Conservation (phyloP, 2,329 filamentous ascomycete genomes). For the Monilinia fructicola region DNA sequence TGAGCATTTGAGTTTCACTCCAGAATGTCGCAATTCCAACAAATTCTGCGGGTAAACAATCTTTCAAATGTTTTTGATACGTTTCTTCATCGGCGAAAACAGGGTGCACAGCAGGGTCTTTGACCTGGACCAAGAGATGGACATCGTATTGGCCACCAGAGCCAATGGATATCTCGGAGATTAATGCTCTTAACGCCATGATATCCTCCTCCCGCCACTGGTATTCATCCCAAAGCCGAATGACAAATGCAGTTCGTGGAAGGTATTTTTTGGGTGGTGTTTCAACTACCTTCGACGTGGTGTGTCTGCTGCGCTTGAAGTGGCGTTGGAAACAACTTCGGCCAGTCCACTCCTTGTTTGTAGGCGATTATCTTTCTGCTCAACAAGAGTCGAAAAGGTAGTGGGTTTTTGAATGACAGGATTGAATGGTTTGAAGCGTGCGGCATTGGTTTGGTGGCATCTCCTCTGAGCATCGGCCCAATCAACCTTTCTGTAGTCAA, state of each 20-base stretch:
- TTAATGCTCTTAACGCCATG: slow-evolving; percentile 78
- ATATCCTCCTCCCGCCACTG: slow-evolving; percentile 77
- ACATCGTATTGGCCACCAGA: slow-evolving; percentile 86
- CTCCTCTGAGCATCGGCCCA: slow-evolving; percentile 78
- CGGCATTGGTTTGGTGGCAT: slow-evolving; percentile 69
- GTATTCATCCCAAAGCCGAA: slow-evolving; percentile 81
- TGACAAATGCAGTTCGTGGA: slow-evolving; percentile 71
- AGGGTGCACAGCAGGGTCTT: slow-evolving; percentile 71
- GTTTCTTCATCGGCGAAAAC: slow-evolving; percentile 74
- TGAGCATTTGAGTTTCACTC: slow-evolving; percentile 90
- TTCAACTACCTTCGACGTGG: slow-evolving; percentile 12
- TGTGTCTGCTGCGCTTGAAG: slow-evolving; percentile 18
- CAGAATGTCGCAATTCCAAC: slow-evolving; percentile 85
- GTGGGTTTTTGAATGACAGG: slow-evolving; percentile 23
- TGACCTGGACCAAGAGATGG: slow-evolving; percentile 81
- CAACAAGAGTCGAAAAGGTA: slow-evolving; percentile 25
- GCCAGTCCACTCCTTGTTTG: slow-evolving; percentile 21
- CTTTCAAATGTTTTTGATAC: slow-evolving; percentile 66
- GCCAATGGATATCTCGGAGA: slow-evolving; percentile 75
- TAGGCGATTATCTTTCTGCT: slow-evolving; percentile 22
- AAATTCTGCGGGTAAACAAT: slow-evolving; percentile 79
- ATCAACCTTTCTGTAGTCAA: slow-evolving; percentile 74
- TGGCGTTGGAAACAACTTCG: background rate
- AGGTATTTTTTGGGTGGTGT: slow-evolving; percentile 38
- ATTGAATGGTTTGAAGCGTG: slow-evolving; percentile 55